A percentile compares a stretch with the other conserved stretches of the same genome.
Evolutionary conservation across 148 eudicot genomes (phyloP).

Genomic region (Mesembryanthemum crystallinum): DNA sequence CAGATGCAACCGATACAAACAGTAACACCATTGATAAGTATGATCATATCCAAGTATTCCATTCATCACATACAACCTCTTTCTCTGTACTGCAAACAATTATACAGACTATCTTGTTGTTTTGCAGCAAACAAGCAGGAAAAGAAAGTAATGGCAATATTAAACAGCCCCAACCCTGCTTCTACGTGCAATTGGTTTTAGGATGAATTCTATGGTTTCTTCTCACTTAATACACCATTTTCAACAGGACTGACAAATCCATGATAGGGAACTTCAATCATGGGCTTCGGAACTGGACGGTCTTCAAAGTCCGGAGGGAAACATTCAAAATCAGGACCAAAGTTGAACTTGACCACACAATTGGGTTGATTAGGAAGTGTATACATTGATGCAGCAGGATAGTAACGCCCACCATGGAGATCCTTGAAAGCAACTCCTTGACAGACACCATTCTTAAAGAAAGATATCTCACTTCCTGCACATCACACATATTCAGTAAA

Average conservation of each 20-base stretch:
- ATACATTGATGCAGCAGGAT: constrained; percentile 97
- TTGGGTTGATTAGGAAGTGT: constrained; percentile 96
- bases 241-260: constrained; percentile 62
- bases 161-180: constrained; percentile 2
- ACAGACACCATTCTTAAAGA: constrained; percentile 82
- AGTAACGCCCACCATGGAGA: constrained; percentile 89
- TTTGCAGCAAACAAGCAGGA: constrained; percentile 5
- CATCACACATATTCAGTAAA: constrained; percentile 4
- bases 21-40: not conserved
- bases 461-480: constrained; percentile 96
- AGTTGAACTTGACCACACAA: constrained; percentile 86
- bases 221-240: constrained; percentile 76
- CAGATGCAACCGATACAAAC: not conserved
- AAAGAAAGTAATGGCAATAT: too few species aligned
- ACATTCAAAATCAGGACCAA: constrained; percentile 87
- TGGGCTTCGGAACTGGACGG: constrained; percentile 82
- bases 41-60: not conserved
- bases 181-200: not conserved
- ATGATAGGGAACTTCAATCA: constrained; percentile 93
- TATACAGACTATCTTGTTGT: not conserved
- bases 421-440: constrained; percentile 89
- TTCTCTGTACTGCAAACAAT: not conserved
- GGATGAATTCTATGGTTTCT: constrained; percentile 33
- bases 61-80: constrained; percentile 20
- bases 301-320: constrained; percentile 72